Conservation (phyloP, 768 basidiomycete species). For the Agaricus bisporus region DNA sequence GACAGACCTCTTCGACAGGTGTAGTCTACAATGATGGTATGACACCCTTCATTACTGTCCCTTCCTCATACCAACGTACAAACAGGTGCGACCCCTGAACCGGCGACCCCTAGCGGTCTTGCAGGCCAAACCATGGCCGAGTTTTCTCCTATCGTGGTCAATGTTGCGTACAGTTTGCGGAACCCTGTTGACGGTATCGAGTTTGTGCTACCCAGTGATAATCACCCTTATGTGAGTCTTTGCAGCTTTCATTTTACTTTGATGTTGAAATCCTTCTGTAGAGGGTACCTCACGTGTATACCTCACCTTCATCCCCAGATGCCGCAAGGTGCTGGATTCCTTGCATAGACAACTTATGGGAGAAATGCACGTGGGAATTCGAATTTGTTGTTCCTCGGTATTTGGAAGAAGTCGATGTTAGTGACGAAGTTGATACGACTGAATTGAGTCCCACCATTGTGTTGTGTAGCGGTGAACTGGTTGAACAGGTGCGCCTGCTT, state of each 20-base stretch:
- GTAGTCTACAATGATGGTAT: constrained; percentile 53
- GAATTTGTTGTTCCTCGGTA: constrained; percentile 90
- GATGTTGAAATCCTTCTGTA: constrained; percentile 25
- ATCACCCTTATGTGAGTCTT: constrained; percentile 75
- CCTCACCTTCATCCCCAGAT: constrained; percentile 81
- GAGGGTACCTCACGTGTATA: constrained; percentile 93
- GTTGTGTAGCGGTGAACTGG: constrained; percentile 89
- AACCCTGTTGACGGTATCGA: constrained; percentile 83
- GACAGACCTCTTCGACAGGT: constrained; percentile 42
- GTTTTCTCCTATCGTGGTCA: constrained; percentile 69
- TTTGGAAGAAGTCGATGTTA: constrained; percentile 53
- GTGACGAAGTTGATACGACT: constrained; percentile 39
- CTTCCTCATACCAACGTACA: background rate
- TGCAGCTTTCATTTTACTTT: background rate
- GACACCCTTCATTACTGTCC: constrained; percentile 13
- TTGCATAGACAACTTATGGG: constrained; percentile 91
- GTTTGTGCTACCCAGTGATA: constrained; percentile 75
- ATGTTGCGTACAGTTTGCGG: constrained; percentile 74
- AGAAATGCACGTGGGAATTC: constrained; percentile 97
- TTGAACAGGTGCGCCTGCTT: constrained; percentile 69
- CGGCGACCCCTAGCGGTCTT: constrained; percentile 53
- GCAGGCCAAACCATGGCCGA: constrained; percentile 41
- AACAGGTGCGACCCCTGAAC: constrained; percentile 76
- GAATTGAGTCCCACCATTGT: constrained; percentile 78
- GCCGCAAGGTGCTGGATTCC: constrained; percentile 99